phyloP scores from a whole-genome alignment of 352 stramenopile genomes.

The Globisporangium cederbergense region DNA sequence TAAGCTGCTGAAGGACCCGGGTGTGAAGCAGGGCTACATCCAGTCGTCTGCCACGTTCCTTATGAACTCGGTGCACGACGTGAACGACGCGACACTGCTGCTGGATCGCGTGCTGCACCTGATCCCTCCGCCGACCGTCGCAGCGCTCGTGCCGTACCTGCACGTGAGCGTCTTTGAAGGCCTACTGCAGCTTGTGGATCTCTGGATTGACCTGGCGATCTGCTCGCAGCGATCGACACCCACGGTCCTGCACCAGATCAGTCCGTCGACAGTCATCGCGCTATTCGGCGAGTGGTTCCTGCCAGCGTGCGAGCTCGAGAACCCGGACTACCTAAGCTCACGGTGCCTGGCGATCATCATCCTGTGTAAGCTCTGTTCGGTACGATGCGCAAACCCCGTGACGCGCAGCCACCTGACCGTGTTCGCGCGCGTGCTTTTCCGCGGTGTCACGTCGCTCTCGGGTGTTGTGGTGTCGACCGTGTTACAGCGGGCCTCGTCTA shows the following conservation, averaged over 20 bases:
- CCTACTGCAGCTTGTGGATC: slow-evolving; percentile 65
- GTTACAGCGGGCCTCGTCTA: slow-evolving; percentile 60
- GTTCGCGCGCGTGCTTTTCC: slow-evolving; percentile 66
- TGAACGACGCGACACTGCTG: slow-evolving; percentile 65
- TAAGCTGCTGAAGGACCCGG: slow-evolving; percentile 45
- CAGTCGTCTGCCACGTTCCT: slow-evolving; percentile 72
- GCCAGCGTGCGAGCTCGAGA: slow-evolving; percentile 73
- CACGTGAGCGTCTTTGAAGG: slow-evolving; percentile 74
- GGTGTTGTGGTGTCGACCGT: slow-evolving; percentile 80
- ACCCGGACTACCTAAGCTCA: slow-evolving; percentile 68
- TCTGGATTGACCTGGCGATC: slow-evolving; percentile 84
- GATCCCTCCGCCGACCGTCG: slow-evolving; percentile 66
- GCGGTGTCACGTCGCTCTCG: slow-evolving; percentile 68
- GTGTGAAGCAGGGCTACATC: slow-evolving; percentile 59
- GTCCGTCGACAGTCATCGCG: slow-evolving; percentile 77
- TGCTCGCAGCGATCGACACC: slow-evolving; percentile 47
- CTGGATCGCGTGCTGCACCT: slow-evolving; percentile 80
- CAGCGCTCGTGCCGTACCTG: slow-evolving; percentile 55
- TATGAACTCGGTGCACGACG: slow-evolving; percentile 51
- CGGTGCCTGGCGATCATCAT: slow-evolving; percentile 76
- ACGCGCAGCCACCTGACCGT: slow-evolving; percentile 64
- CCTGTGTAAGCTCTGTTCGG: slow-evolving; percentile 73
- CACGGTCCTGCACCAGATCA: slow-evolving; percentile 66
- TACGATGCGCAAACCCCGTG: slow-evolving; percentile 56
- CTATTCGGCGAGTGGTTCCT: slow-evolving; percentile 87